Evolutionary conservation across 768 basidiomycete species (phyloP).

Genomic region (Chlorophyllum brunneum): DNA sequence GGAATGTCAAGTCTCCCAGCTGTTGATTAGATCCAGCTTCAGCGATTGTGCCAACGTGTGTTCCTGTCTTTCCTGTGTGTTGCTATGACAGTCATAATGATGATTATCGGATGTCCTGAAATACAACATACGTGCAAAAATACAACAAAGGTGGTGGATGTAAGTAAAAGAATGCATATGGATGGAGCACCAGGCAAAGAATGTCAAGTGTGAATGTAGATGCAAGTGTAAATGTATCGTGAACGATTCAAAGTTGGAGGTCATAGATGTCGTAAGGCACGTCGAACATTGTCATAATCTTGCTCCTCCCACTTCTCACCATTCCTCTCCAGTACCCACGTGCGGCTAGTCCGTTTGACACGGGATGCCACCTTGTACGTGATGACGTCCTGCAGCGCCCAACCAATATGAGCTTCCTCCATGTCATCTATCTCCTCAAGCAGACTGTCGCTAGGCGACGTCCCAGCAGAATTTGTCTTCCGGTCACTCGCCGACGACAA

Average conservation of each 20-base stretch:
- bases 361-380: conserved; percentile 5
- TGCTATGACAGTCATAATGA: neutral
- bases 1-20: conserved; percentile 27
- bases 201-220: neutral
- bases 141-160: neutral
- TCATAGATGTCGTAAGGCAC: conserved; percentile 10
- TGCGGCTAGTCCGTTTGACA: conserved; percentile 8
- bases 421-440: conserved; percentile 7
- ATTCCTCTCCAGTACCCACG: conserved; percentile 14
- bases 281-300: conserved; percentile 5
- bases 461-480: neutral
- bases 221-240: too few relatives aligned
- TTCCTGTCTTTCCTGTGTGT: neutral
- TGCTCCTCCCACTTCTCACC: conserved; percentile 10
- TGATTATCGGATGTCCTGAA: neutral
- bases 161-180: neutral
- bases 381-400: conserved; percentile 8
- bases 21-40: neutral
- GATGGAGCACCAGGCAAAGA: neutral
- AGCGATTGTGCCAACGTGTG: too few relatives aligned
- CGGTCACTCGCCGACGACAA: neutral
- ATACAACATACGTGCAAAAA: neutral
- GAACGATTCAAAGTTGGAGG: too few relatives aligned
- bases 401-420: conserved; percentile 9
- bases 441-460: neutral